Evolutionary conservation across 2,329 filamentous ascomycete species (phyloP).

Genomic region (Claviceps pazoutovae): DNA sequence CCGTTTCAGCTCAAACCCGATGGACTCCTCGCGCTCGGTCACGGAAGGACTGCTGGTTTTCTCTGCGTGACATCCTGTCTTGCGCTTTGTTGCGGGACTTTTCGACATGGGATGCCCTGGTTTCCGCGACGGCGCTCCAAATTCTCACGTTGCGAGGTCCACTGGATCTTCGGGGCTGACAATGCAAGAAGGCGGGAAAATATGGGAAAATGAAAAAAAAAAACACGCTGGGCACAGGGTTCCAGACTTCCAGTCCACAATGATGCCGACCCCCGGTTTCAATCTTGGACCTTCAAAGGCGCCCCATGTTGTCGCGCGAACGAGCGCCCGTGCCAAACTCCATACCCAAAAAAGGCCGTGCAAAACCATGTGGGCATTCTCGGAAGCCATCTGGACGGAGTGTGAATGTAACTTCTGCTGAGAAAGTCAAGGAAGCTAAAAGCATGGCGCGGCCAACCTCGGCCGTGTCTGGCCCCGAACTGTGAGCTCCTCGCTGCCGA

Average conservation of each 20-base stretch:
- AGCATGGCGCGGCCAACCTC: not conserved
- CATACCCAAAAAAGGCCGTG: not conserved
- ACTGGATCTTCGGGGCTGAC: too few species aligned
- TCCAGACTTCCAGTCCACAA: not conserved
- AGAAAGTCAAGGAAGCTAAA: not conserved
- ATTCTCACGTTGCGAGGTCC: too few species aligned
- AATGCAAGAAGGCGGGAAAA: not conserved
- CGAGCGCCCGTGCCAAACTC: not conserved
- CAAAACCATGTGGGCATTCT: not conserved
- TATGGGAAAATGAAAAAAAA: not conserved
- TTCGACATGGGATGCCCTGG: too few species aligned
- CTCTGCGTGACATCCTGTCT: too few species aligned
- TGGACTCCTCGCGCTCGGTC: too few species aligned
- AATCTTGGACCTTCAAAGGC: not conserved
- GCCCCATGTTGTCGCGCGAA: not conserved
- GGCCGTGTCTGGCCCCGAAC: not conserved
- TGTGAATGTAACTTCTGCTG: not conserved
- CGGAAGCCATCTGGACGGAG: not conserved
- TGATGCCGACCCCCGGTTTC: not conserved
- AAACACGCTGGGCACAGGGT: not conserved
- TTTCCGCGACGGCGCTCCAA: too few species aligned
- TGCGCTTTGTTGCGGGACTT: too few species aligned
- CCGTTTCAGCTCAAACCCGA: too few species aligned
- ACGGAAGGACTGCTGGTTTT: too few species aligned
- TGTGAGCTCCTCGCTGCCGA: too few species aligned